These are phyloP conservation scores for Hypoxylon trugodes DNA, from an alignment of 495 filamentous ascomycete species.

Conservation along the genomic window DNA sequence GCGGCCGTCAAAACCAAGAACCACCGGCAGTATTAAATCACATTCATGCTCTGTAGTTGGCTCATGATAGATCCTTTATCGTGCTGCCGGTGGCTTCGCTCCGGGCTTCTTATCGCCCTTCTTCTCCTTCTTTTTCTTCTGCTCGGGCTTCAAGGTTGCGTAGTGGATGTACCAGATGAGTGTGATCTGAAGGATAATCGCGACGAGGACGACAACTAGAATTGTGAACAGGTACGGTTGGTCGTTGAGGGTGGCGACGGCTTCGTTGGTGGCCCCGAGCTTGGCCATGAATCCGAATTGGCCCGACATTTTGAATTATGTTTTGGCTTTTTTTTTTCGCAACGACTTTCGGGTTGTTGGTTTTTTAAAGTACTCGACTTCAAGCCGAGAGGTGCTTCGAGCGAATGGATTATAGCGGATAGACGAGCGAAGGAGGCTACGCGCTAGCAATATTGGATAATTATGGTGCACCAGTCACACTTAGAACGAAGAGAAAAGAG, in stretches of 20 bases:
- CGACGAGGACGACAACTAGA: constrained; percentile 56
- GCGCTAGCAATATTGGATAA: constrained; percentile 29
- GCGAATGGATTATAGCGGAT: constrained; percentile 15
- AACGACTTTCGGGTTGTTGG: not conserved
- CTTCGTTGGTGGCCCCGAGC: constrained; percentile 58
- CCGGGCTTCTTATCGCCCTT: constrained; percentile 46
- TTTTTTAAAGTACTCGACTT: constrained; percentile 10
- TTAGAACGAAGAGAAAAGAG: constrained; percentile 19
- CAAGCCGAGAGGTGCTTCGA: constrained; percentile 23
- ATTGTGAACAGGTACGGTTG: constrained; percentile 61
- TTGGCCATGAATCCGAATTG: constrained; percentile 59
- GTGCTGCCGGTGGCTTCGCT: constrained; percentile 39
- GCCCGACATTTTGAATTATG: constrained; percentile 41
- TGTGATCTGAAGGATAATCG: constrained; percentile 50
- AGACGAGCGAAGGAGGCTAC: constrained; percentile 21
- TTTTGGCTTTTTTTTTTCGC: constrained; percentile 8
- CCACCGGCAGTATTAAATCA: not conserved
- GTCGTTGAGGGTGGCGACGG: constrained; percentile 62
- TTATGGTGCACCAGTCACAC: constrained; percentile 48
- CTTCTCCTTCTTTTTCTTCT: constrained; percentile 56
- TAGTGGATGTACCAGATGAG: constrained; percentile 61
- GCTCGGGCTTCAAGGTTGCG: constrained; percentile 61
- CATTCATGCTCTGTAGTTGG: not conserved
- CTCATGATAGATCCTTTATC: constrained; percentile 18
- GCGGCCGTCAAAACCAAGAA: not conserved